Evolutionary conservation across 2,329 filamentous ascomycete genomes (phyloP), one percentile per base, ranked within the genome.

Genomic region (Oidium heveae): DNA sequence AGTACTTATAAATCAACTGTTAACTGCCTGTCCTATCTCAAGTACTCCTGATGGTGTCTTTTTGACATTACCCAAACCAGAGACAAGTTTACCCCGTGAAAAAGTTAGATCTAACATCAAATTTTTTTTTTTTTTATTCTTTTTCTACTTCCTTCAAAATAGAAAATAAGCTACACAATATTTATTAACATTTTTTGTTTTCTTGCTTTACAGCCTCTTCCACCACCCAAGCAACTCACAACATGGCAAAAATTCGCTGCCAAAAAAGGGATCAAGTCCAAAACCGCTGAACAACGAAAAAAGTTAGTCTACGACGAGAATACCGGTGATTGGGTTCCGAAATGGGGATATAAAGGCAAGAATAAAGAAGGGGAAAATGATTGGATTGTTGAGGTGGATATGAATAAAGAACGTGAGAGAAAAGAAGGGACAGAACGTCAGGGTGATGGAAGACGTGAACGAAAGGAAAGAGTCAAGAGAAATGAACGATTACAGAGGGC

Each of bases 211-310:
- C 51, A 66, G 70, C 86, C 86, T 10, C 73, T 96, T 9, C 91
- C 91, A 0, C 75, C 79, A 55, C 76, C 80, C 61, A 91, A 88
- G 71, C 73, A 81, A 56, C 82, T 82, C 61, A 96, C 89, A 56
- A 94, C 87, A 68, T 98, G 91, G 91, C 82, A 94, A 72, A 79
- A 82, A 64, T 98, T 98, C 71, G 91, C 91, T 49, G 83, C 80
- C 68, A 94, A 94, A 78, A 94, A 95, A 75, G 91, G 91, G 55
- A 96, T 98, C 70, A 85, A 84, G 71, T 79, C 80, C 69, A 94
- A 88, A 76, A 83, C 78, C 60, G 78, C 83, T 60, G 86, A 91
- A 66, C 74, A 80, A 68, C 75, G 79, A 58, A 75, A 78, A 67
- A 83, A 94, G 70, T 70, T 88, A 62, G 79, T 82, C 55, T 96